Conservation (phyloP, 129 eudicot genomes). For the Flaveria ramosissima region DNA sequence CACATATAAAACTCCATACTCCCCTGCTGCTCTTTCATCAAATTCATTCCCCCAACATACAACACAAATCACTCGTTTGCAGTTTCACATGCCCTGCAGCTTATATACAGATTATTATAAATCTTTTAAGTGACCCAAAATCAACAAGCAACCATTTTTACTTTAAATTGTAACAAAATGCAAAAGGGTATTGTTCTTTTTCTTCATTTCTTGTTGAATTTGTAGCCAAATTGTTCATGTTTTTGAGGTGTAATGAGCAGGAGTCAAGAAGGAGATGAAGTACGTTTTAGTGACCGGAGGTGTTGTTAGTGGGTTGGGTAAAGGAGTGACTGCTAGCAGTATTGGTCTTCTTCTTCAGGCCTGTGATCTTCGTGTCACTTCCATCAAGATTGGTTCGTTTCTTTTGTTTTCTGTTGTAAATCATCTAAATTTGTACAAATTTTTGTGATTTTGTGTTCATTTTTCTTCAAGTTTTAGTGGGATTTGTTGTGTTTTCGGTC, state of each 20-base stretch:
- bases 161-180: conserved; percentile 15
- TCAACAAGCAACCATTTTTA: conserved; percentile 12
- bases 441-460: too few relatives aligned
- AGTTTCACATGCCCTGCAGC: conserved; percentile 11
- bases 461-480: neutral
- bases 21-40: conserved; percentile 20
- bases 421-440: neutral
- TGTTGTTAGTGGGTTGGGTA: conserved; percentile 85
- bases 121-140: conserved; percentile 17
- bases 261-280: conserved; percentile 51
- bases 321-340: conserved; percentile 97
- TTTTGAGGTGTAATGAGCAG: conserved; percentile 30
- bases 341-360: conserved; percentile 87
- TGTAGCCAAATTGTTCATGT: neutral
- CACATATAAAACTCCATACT: conserved; percentile 27
- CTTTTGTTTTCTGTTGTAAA: neutral
- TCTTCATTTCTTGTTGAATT: conserved; percentile 15
- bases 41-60: conserved; percentile 27
- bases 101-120: conserved; percentile 2
- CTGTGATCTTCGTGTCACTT: conserved; percentile 81
- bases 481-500: neutral
- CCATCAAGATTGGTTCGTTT: conserved; percentile 70
- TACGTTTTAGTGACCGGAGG: conserved; percentile 86
- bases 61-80: conserved; percentile 6
- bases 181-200: conserved; percentile 32